Conservation (phyloP, 768 basidiomycete species). For the Sporobolomyces pararoseus region DNA sequence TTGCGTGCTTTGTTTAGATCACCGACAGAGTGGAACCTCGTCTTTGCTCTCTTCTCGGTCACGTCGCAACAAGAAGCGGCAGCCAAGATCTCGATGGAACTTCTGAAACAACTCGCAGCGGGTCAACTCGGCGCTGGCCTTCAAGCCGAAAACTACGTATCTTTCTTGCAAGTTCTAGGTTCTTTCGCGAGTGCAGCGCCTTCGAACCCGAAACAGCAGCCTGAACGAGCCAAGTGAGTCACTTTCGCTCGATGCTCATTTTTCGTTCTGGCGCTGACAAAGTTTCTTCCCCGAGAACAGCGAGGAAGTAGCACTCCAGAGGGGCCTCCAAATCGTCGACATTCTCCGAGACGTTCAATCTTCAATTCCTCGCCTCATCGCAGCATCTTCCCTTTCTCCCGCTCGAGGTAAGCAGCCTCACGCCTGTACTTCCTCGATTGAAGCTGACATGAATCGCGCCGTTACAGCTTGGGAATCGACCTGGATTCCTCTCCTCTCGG, state of each 20-base stretch:
- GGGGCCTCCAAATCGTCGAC: slow-evolving; percentile 79
- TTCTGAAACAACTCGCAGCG: slow-evolving; percentile 63
- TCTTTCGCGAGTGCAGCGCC: slow-evolving; percentile 76
- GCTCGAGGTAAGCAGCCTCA: slow-evolving; percentile 50
- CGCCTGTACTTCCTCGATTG: not conserved
- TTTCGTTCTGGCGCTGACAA: too few species aligned
- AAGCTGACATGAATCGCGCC: not conserved
- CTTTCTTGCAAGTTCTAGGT: slow-evolving; percentile 73
- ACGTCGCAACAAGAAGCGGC: slow-evolving; percentile 84
- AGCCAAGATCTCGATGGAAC: slow-evolving; percentile 73
- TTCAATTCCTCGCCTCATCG: slow-evolving; percentile 61
- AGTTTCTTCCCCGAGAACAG: slow-evolving; percentile 2
- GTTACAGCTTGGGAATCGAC: slow-evolving; percentile 68
- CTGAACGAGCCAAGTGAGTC: slow-evolving; percentile 31
- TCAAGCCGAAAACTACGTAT: slow-evolving; percentile 71
- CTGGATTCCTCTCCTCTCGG: slow-evolving; percentile 67
- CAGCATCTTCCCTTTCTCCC: slow-evolving; percentile 48
- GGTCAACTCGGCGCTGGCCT: slow-evolving; percentile 62
- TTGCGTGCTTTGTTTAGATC: slow-evolving; percentile 57
- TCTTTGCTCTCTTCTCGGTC: slow-evolving; percentile 79
- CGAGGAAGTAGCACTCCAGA: slow-evolving; percentile 65
- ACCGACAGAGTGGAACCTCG: slow-evolving; percentile 91
- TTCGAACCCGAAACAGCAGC: slow-evolving; percentile 36
- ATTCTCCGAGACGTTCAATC: slow-evolving; percentile 69
- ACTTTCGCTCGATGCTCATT: too few species aligned